A percentile compares a stretch with the other conserved stretches of the same genome.
Conservation (phyloP, 2,329 filamentous ascomycete species). For the Cordyceps cicadae region DNA sequence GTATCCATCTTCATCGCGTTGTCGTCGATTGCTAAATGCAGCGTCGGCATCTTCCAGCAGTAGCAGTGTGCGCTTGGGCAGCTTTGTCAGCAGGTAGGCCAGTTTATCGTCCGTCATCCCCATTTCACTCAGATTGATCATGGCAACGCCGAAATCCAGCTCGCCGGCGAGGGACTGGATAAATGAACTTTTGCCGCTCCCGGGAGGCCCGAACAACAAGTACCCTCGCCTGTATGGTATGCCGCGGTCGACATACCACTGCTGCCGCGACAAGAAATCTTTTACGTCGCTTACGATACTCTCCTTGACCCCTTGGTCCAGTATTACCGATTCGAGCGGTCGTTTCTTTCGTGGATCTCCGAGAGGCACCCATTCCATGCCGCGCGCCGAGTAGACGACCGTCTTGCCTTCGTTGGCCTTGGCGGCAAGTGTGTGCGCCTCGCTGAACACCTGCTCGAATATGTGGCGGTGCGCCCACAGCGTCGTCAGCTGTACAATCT, state of each 20-base stretch:
- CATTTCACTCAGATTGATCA: conserved; percentile 82
- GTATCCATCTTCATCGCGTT: conserved; percentile 74
- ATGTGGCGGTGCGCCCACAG: conserved; percentile 82
- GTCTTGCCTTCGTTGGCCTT: conserved; percentile 87
- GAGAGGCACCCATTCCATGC: conserved; percentile 76
- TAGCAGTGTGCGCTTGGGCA: conserved; percentile 74
- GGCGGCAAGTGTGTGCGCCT: conserved; percentile 74
- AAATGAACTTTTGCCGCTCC: conserved; percentile 90
- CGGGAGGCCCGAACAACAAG: conserved; percentile 79
- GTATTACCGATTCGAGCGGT: conserved; percentile 77
- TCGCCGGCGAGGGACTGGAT: conserved; percentile 93
- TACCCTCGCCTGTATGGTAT: conserved; percentile 90
- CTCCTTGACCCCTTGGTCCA: conserved; percentile 78
- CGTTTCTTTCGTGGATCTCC: conserved; percentile 80
- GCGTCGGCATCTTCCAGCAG: conserved; percentile 87
- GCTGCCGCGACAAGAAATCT: conserved; percentile 69
- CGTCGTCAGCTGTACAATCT: conserved; percentile 86
- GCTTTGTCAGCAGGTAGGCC: conserved; percentile 75
- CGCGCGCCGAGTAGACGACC: conserved; percentile 77
- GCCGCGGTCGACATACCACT: conserved; percentile 91
- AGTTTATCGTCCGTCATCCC: conserved; percentile 85
- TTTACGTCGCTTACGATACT: conserved; percentile 69
- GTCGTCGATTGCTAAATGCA: conserved; percentile 74
- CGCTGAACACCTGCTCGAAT: conserved; percentile 81
- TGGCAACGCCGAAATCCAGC: conserved; percentile 84